Evolutionary conservation across 108 stramenopile genomes (phyloP).

Genomic region (Cylindrotheca fusiformis): DNA sequence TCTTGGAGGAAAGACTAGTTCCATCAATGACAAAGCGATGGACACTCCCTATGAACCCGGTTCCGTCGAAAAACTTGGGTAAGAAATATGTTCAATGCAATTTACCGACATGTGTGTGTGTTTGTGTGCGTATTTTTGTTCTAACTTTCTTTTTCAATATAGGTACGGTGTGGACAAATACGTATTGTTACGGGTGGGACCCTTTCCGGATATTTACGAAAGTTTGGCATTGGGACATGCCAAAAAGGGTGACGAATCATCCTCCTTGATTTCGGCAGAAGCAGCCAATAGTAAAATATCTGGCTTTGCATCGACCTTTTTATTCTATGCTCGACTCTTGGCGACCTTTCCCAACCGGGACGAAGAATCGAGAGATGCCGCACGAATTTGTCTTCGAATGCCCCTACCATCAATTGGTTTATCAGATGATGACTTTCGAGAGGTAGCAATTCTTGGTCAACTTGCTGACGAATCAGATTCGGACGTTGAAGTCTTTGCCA

Average conservation of each 20-base stretch:
- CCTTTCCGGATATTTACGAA: slow-evolving; percentile 81
- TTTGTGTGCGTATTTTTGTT: not conserved
- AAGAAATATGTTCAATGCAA: not conserved
- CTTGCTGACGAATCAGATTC: slow-evolving; percentile 44
- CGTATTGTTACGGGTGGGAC: slow-evolving; percentile 68
- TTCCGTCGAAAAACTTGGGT: slow-evolving; percentile 62
- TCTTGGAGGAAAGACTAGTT: slow-evolving; percentile 46
- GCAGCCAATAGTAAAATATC: slow-evolving; percentile 70
- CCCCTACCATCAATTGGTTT: slow-evolving; percentile 74
- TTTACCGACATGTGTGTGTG: not conserved
- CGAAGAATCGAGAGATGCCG: slow-evolving; percentile 78
- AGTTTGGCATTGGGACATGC: slow-evolving; percentile 60
- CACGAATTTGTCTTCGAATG: slow-evolving; percentile 72
- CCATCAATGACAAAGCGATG: slow-evolving; percentile 35
- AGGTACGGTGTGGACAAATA: slow-evolving; percentile 83
- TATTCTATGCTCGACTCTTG: slow-evolving; percentile 69
- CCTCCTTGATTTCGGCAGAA: slow-evolving; percentile 81
- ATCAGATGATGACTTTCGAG: slow-evolving; percentile 41
- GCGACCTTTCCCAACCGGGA: slow-evolving; percentile 45
- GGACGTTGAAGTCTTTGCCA: slow-evolving; percentile 51
- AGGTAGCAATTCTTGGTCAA: slow-evolving; percentile 57
- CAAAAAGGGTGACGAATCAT: slow-evolving; percentile 49
- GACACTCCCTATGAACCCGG: slow-evolving; percentile 65
- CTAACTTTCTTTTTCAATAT: not conserved
- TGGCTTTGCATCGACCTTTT: slow-evolving; percentile 75